Conservation (phyloP, 176 grass and related monocot species). For the Zoysia japonica region DNA sequence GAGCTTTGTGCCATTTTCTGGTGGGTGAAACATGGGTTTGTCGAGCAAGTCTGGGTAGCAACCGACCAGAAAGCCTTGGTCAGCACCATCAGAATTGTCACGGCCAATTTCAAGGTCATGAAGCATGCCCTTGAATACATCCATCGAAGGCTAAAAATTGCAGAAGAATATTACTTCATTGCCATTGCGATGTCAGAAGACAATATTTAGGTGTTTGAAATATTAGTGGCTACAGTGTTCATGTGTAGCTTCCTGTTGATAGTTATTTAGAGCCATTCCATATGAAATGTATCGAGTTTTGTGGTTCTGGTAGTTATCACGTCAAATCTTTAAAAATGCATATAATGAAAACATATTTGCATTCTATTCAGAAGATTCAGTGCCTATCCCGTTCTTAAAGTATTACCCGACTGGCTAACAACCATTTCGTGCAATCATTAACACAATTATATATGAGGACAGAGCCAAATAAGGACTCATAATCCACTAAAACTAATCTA, state of each 20-base stretch:
- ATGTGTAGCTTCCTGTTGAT: not conserved
- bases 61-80: constrained; percentile 87
- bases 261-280: not conserved
- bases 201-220: not conserved
- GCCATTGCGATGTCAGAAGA: not conserved
- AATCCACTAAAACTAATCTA: not conserved
- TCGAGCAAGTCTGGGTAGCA: constrained; percentile 91
- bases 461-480: not conserved
- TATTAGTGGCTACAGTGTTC: not conserved
- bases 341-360: not conserved
- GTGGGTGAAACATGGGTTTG: constrained; percentile 83
- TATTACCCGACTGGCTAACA: constrained; percentile 5
- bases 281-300: too few species aligned
- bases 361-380: constrained; percentile 1
- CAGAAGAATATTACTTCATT: constrained; percentile 2
- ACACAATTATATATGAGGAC: not conserved
- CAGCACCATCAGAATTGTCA: constrained; percentile 79
- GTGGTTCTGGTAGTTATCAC: not conserved
- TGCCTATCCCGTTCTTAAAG: constrained; percentile 7
- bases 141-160: constrained; percentile 80
- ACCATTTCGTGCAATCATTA: not conserved
- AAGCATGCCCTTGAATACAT: constrained; percentile 88
- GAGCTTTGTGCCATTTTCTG: constrained; percentile 81
- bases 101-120: constrained; percentile 74
- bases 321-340: not conserved